These are phyloP conservation scores for Arthroderma sp. DNA, from an alignment of 2,329 filamentous ascomycete genomes.

Conservation along the genomic window DNA sequence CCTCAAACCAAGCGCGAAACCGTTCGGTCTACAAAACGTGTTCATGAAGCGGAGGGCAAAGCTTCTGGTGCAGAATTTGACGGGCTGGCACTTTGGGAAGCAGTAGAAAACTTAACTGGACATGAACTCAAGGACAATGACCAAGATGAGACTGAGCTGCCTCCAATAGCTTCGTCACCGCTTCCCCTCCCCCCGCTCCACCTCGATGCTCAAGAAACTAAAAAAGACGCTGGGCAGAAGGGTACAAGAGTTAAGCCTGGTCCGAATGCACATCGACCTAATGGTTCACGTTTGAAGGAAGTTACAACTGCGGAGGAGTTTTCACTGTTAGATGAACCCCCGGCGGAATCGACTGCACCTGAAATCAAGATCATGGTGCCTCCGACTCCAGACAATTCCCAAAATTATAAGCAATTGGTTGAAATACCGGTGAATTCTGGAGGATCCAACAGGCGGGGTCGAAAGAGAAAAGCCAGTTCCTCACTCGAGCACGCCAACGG, in stretches of 20 bases:
- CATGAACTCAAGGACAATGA: no score
- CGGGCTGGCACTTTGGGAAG: no score
- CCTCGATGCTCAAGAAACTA: no score
- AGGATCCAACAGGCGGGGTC: not conserved
- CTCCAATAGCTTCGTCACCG: no score
- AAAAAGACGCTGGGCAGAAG: no score
- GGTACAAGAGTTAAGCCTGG: no score
- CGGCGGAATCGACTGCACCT: not conserved
- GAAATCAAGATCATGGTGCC: not conserved
- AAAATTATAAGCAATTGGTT: not conserved
- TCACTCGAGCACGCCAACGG: not conserved
- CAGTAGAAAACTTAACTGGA: no score
- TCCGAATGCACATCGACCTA: no score
- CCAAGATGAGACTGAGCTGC: no score
- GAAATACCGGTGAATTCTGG: not conserved
- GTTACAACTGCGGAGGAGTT: not conserved
- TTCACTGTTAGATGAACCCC: not conserved
- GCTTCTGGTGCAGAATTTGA: no score
- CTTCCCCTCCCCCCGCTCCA: no score
- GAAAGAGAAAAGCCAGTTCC: conserved; percentile 5
- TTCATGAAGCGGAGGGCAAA: not conserved
- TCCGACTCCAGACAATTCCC: not conserved
- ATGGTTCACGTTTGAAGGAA: conserved; percentile 3
- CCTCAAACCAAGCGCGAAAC: not conserved
- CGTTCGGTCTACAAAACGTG: not conserved